Evolutionary conservation across 495 filamentous ascomycete species (phyloP).

Genomic region (Penicillium chermesinum): DNA sequence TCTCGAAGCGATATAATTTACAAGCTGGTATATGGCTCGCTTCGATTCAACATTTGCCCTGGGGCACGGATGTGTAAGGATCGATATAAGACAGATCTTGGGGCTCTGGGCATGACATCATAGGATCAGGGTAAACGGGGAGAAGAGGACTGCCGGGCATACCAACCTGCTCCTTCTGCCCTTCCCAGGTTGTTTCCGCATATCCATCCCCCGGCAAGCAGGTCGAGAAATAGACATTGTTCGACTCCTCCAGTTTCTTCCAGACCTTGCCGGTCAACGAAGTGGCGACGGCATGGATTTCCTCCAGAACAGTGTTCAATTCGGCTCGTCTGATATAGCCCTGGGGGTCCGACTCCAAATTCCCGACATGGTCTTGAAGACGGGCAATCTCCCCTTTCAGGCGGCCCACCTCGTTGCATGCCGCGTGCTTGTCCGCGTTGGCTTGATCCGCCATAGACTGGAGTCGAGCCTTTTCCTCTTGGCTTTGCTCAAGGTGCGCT

Average conservation of each 20-base stretch:
- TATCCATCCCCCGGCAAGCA: not conserved
- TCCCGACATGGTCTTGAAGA: not conserved
- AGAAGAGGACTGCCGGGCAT: not conserved
- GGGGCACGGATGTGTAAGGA: not conserved
- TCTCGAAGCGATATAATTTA: too few species aligned
- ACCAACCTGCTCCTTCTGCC: not conserved
- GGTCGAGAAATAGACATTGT: not conserved
- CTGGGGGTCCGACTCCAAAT: not conserved
- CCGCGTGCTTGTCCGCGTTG: not conserved
- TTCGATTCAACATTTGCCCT: too few species aligned
- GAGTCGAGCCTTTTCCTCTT: not conserved
- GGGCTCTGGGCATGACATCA: not conserved
- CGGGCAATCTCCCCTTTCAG: not conserved
- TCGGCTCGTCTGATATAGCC: not conserved
- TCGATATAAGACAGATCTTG: not conserved
- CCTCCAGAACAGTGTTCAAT: not conserved
- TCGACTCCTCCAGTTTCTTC: not conserved
- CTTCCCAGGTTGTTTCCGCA: not conserved
- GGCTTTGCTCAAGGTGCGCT: not conserved
- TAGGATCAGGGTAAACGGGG: not conserved
- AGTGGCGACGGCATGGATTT: not conserved
- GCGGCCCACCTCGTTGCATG: not conserved
- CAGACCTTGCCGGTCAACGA: not conserved
- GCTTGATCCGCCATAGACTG: not conserved
- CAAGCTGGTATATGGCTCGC: too few species aligned